Percentiles rank a stretch among this genome's conserved stretches.
Conservation (phyloP, 495 filamentous ascomycete genomes). For the Terfezia claveryi region DNA sequence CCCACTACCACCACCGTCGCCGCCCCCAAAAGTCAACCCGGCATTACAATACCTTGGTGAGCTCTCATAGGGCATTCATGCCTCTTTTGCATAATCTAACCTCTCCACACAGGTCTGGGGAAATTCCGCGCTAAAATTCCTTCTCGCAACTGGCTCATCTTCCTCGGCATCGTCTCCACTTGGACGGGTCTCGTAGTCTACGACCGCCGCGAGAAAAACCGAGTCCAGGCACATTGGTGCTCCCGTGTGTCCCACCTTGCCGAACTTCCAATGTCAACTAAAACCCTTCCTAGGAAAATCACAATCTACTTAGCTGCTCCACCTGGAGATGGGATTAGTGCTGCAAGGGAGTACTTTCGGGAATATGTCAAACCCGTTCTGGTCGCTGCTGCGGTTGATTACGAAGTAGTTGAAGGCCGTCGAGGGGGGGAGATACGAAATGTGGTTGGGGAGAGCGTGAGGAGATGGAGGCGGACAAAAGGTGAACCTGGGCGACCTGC, state of each 20-base stretch:
- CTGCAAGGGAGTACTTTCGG: slow-evolving; percentile 77
- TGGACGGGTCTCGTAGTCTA: slow-evolving; percentile 62
- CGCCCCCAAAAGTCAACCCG: slow-evolving; percentile 5
- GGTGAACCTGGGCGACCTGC: slow-evolving; percentile 23
- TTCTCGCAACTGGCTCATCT: slow-evolving; percentile 95
- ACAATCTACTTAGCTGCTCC: slow-evolving; percentile 72
- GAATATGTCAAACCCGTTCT: slow-evolving; percentile 90
- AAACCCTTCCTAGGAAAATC: slow-evolving; percentile 55
- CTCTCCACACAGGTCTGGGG: slow-evolving; percentile 38
- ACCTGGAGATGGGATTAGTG: slow-evolving; percentile 59
- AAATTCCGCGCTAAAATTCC: slow-evolving; percentile 64
- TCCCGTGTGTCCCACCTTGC: slow-evolving; percentile 70
- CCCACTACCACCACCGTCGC: slow-evolving; percentile 3
- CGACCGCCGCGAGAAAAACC: slow-evolving; percentile 72
- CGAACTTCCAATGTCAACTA: slow-evolving; percentile 45
- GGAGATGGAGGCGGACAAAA: slow-evolving; percentile 35
- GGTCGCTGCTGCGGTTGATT: slow-evolving; percentile 74
- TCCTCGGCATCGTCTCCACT: slow-evolving; percentile 54
- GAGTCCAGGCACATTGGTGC: slow-evolving; percentile 65
- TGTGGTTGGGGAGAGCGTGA: slow-evolving; percentile 58
- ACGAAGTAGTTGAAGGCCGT: slow-evolving; percentile 79
- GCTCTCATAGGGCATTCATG: not conserved
- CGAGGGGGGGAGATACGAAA: slow-evolving; percentile 72
- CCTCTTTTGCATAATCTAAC: slow-evolving; percentile 1
- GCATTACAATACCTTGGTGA: slow-evolving; percentile 13